Conservation (phyloP, 1,284 basidiomycete species). For the Ceratorhiza oryzae-sativae region DNA sequence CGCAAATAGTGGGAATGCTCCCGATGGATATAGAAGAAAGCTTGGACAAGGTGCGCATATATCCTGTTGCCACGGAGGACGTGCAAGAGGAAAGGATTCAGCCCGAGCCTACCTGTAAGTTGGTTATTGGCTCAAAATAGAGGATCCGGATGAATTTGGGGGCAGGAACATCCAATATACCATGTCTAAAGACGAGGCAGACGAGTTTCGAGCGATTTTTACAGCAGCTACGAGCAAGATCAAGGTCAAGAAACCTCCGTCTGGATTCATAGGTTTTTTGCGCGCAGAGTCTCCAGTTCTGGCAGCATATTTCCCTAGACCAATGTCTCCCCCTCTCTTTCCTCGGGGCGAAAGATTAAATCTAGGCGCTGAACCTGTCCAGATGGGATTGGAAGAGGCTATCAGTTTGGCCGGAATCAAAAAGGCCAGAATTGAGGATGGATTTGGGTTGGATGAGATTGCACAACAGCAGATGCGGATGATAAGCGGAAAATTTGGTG, state of each 20-base stretch:
- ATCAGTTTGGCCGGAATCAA: background rate
- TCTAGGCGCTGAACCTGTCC: background rate
- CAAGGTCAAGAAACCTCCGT: background rate
- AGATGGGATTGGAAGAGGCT: background rate
- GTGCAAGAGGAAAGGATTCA: background rate
- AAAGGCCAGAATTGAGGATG: background rate
- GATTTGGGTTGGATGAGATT: constrained; percentile 12
- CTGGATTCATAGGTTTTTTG: constrained; percentile 2
- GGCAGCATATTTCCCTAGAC: background rate
- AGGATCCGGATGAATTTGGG: background rate
- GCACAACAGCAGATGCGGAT: constrained; percentile 23
- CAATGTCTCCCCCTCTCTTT: constrained; percentile 29
- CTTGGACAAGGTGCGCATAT: constrained; percentile 22
- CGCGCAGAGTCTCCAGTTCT: constrained; percentile 18
- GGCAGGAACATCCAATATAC: constrained; percentile 12
- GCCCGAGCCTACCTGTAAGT: constrained; percentile 10
- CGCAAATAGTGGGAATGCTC: constrained; percentile 17
- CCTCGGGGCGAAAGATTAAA: background rate
- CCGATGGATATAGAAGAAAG: constrained; percentile 12
- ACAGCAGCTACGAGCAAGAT: background rate
- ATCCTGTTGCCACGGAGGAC: background rate
- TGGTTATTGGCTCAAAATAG: background rate
- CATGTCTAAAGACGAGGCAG: background rate
- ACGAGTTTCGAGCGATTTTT: constrained; percentile 17
- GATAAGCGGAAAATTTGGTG: constrained; percentile 23